phyloP scores from a whole-genome alignment of 108 stramenopile species.

The Parietichytrium sp. region DNA sequence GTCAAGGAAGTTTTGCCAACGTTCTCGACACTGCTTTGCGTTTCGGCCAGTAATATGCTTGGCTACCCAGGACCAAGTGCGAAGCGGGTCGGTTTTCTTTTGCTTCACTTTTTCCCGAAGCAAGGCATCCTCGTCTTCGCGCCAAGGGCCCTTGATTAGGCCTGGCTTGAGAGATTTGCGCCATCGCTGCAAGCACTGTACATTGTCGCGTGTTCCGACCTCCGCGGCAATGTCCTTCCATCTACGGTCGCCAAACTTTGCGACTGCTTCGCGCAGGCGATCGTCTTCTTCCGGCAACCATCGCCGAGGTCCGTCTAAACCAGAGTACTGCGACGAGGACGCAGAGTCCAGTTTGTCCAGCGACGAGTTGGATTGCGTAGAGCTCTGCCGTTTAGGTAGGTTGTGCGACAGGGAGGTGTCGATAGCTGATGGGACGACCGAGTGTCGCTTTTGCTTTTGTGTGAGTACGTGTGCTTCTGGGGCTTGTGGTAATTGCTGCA shows the following conservation, averaged over 20 bases:
- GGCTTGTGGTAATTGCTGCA: too few relatives aligned
- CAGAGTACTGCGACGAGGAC: too few relatives aligned
- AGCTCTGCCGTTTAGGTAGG: too few relatives aligned
- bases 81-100: not conserved
- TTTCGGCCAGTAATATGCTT: slow-evolving; percentile 83
- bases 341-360: too few relatives aligned
- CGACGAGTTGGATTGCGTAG: too few relatives aligned
- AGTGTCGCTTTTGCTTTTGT: too few relatives aligned
- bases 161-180: slow-evolving; percentile 65
- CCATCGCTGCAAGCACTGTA: slow-evolving; percentile 69
- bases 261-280: not conserved
- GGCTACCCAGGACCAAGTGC: slow-evolving; percentile 82
- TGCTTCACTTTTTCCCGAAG: not conserved
- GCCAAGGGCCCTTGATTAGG: slow-evolving; percentile 50
- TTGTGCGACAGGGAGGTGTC: too few relatives aligned
- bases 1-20: slow-evolving; percentile 97
- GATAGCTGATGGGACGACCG: too few relatives aligned
- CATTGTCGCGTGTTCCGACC: slow-evolving; percentile 19
- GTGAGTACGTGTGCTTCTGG: too few relatives aligned
- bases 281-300: slow-evolving; percentile 33
- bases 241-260: not conserved
- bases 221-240: not conserved
- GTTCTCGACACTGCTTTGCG: slow-evolving; percentile 97
- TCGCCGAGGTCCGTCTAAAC: too few relatives aligned
- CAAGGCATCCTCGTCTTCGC: not conserved